These are phyloP conservation scores for Scopulariopsis brevicaulis DNA, from an alignment of 2,329 filamentous ascomycete species.

Conservation along the genomic window DNA sequence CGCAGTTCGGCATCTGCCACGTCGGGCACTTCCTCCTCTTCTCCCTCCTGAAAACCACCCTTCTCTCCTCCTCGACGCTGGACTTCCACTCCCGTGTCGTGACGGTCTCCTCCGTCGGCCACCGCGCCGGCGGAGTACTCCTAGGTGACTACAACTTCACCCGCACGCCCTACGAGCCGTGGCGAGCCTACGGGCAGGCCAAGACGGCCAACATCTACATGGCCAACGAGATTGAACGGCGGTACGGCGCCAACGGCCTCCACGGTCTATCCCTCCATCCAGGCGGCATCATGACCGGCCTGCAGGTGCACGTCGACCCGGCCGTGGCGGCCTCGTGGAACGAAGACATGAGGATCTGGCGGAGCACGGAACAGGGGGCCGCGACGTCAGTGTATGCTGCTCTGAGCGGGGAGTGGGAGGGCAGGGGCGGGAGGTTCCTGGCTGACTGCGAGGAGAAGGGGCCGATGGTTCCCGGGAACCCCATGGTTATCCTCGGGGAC, in stretches of 20 bases:
- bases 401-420: slow-evolving; percentile 26
- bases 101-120: slow-evolving; percentile 27
- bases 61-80: slow-evolving; percentile 25
- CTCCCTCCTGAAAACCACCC: slow-evolving; percentile 29
- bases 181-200: slow-evolving; percentile 29
- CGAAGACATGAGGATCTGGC: slow-evolving; percentile 9
- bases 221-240: slow-evolving; percentile 37
- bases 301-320: slow-evolving; percentile 1
- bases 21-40: slow-evolving; percentile 42
- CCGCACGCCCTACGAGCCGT: slow-evolving; percentile 19
- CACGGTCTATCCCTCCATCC: slow-evolving; percentile 34
- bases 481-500: neutral
- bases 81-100: slow-evolving; percentile 34
- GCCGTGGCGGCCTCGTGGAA: neutral
- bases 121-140: slow-evolving; percentile 22
- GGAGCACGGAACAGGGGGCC: slow-evolving; percentile 26
- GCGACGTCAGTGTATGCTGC: slow-evolving; percentile 34
- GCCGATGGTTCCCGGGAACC: slow-evolving; percentile 2
- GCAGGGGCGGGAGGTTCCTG: slow-evolving; percentile 33
- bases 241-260: slow-evolving; percentile 28
- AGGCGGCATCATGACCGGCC: slow-evolving; percentile 22
- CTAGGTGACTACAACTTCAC: slow-evolving; percentile 21
- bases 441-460: slow-evolving; percentile 23
- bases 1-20: slow-evolving; percentile 41
- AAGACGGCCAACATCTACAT: slow-evolving; percentile 41